Percentiles rank a stretch among this genome's conserved stretches.
These are phyloP conservation scores for Lentinus polychrous DNA, from an alignment of 1,284 basidiomycete genomes.

Conservation along the genomic window DNA sequence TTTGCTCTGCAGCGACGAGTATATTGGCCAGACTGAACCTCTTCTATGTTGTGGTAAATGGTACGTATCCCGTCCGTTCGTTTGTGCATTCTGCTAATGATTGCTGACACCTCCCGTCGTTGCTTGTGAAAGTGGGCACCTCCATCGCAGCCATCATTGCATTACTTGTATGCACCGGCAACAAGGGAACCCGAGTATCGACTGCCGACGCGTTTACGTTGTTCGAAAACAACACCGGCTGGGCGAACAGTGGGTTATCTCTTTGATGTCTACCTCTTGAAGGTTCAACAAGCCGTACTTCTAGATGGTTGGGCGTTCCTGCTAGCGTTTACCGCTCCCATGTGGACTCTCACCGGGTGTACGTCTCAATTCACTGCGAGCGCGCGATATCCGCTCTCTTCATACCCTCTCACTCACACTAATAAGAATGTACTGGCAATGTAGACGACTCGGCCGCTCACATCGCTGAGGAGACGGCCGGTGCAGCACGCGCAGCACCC, in stretches of 20 bases:
- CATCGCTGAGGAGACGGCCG: conserved; percentile 66
- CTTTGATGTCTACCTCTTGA: too few species aligned
- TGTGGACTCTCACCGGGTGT: conserved; percentile 78
- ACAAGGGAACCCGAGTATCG: conserved; percentile 42
- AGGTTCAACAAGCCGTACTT: too few species aligned
- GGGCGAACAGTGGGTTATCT: conserved; percentile 43
- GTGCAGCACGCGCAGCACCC: conserved; percentile 62
- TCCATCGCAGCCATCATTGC: conserved; percentile 50
- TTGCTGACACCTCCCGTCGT: not conserved
- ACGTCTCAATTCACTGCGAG: conserved; percentile 16
- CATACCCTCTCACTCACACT: not conserved
- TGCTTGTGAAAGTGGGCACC: conserved; percentile 25
- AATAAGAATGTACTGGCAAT: not conserved
- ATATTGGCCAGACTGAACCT: conserved; percentile 62
- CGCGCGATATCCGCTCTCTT: not conserved
- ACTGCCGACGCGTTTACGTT: conserved; percentile 60
- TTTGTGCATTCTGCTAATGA: not conserved
- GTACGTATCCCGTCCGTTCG: conserved; percentile 26
- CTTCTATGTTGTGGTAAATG: conserved; percentile 58
- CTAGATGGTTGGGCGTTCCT: conserved; percentile 69
- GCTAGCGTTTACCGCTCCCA: conserved; percentile 63
- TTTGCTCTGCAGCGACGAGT: conserved; percentile 65
- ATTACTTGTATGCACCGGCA: conserved; percentile 48
- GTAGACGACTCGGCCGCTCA: conserved; percentile 75
- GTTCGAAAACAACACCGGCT: conserved; percentile 69